Evolutionary conservation across 2,329 filamentous ascomycete species (phyloP).

Genomic region (Lachnellula hyalina): DNA sequence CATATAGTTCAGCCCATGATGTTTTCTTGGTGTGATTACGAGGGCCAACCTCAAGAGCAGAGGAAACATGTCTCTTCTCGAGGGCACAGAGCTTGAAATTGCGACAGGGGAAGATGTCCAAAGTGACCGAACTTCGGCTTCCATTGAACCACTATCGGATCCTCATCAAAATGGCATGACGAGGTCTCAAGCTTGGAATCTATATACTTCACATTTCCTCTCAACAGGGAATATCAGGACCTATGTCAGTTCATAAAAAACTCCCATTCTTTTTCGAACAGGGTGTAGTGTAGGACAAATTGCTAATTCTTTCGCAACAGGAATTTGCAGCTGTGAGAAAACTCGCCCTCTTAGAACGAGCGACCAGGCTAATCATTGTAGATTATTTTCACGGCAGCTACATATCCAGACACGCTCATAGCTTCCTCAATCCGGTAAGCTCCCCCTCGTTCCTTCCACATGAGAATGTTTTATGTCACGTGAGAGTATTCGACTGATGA

Average conservation of each 20-base stretch:
- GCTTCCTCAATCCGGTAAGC: conserved; percentile 36
- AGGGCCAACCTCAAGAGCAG: no score
- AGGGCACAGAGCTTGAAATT: not conserved
- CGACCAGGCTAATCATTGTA: conserved; percentile 23
- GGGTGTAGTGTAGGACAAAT: not conserved
- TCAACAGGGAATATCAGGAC: conserved; percentile 53
- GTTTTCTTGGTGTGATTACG: no score
- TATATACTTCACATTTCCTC: conserved; percentile 49
- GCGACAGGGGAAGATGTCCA: not conserved
- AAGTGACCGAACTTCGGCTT: not conserved
- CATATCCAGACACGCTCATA: conserved; percentile 38
- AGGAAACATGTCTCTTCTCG: not conserved
- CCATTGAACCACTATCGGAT: not conserved
- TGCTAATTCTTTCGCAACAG: not conserved
- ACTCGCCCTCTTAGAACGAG: not conserved
- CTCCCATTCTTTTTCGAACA: not conserved
- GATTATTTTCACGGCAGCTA: conserved; percentile 49
- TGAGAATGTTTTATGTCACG: conserved; percentile 2
- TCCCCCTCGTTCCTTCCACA: not conserved
- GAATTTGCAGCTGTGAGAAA: conserved; percentile 27
- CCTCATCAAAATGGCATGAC: conserved; percentile 22
- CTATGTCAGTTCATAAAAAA: conserved; percentile 24
- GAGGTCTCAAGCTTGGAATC: conserved; percentile 33
- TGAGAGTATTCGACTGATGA: conserved; percentile 7
- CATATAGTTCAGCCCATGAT: no score